Percentiles rank a stretch among this genome's conserved stretches.
phyloP scores from a whole-genome alignment of 2,329 filamentous ascomycete genomes.

The Niveomyces coronatus region DNA sequence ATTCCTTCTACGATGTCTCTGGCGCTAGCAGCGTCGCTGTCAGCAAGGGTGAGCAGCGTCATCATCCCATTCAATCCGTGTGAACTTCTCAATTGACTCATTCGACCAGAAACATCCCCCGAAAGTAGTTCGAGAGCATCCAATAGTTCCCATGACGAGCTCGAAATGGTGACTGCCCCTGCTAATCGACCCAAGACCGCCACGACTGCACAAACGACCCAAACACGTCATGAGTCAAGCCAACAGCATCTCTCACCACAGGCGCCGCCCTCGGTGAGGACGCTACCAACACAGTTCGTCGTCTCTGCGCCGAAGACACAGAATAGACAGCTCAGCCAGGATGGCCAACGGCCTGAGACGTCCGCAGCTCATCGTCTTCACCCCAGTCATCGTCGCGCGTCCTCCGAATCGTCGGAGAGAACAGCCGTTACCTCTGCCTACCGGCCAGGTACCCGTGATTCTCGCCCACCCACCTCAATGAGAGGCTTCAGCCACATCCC shows the following conservation, averaged over 20 bases:
- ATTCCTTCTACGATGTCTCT: conserved; percentile 19
- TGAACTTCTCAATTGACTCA: not conserved
- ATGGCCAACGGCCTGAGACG: not conserved
- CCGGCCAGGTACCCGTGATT: conserved; percentile 11
- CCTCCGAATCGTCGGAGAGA: conserved; percentile 21
- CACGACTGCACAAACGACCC: not conserved
- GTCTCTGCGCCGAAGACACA: not conserved
- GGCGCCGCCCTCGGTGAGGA: no score
- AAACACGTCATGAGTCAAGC: not conserved
- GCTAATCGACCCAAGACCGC: not conserved
- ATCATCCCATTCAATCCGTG: not conserved
- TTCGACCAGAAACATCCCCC: conserved; percentile 16
- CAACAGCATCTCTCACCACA: conserved; percentile 7
- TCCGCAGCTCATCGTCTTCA: conserved; percentile 15
- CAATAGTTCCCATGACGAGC: conserved; percentile 28
- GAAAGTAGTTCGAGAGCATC: conserved; percentile 28
- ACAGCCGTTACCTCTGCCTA: conserved; percentile 11
- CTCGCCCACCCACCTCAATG: conserved; percentile 21
- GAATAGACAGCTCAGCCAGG: not conserved
- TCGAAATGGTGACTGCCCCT: conserved; percentile 26
- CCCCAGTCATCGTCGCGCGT: conserved; percentile 19
- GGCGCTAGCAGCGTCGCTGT: conserved; percentile 28
- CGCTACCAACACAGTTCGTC: not conserved
- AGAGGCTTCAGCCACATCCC: conserved; percentile 20
- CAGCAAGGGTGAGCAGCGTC: conserved; percentile 24